Percentiles rank a stretch among this genome's conserved stretches.
phyloP scores from a whole-genome alignment of 2,329 filamentous ascomycete species.

The Corniculantispora saksenae region DNA sequence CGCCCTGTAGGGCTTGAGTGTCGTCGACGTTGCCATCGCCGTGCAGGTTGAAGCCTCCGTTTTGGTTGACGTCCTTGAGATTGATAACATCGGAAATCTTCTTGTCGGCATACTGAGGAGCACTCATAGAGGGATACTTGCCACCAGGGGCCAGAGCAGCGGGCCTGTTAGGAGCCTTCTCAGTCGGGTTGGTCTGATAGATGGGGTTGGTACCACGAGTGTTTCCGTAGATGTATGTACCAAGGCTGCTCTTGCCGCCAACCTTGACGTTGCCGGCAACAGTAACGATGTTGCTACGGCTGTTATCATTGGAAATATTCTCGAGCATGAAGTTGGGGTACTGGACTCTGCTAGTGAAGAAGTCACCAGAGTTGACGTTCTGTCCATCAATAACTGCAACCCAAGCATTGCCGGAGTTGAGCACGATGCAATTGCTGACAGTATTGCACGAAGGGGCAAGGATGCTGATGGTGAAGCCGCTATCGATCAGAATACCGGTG shows the following conservation, averaged over 20 bases:
- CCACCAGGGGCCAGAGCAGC: slow-evolving; percentile 39
- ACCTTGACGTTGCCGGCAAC: slow-evolving; percentile 1
- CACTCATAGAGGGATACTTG: slow-evolving; percentile 36
- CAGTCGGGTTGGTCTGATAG: slow-evolving; percentile 35
- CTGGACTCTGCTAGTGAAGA: slow-evolving; percentile 8
- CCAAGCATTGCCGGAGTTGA: slow-evolving; percentile 13
- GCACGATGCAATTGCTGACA: slow-evolving; percentile 13
- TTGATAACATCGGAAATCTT: slow-evolving; percentile 40
- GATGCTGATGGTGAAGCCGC: slow-evolving; percentile 16
- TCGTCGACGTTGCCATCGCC: slow-evolving; percentile 62
- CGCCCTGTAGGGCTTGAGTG: slow-evolving; percentile 58
- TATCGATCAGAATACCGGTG: slow-evolving; percentile 20
- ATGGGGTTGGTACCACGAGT: slow-evolving; percentile 42
- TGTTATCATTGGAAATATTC: slow-evolving; percentile 25
- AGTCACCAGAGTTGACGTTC: slow-evolving; percentile 14
- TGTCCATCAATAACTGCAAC: slow-evolving; percentile 13
- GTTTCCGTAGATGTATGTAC: slow-evolving; percentile 45
- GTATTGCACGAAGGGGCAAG: slow-evolving; percentile 11
- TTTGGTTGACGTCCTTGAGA: slow-evolving; percentile 16
- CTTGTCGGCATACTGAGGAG: slow-evolving; percentile 41
- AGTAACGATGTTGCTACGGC: slow-evolving; percentile 23
- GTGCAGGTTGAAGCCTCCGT: slow-evolving; percentile 17
- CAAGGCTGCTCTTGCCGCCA: slow-evolving; percentile 31
- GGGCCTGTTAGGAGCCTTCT: slow-evolving; percentile 34
- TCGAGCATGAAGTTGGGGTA: slow-evolving; percentile 19